Percentiles rank a stretch among this genome's conserved stretches.
Conservation (phyloP, 2,329 filamentous ascomycete genomes). For the Talaromyces atroroseus region DNA sequence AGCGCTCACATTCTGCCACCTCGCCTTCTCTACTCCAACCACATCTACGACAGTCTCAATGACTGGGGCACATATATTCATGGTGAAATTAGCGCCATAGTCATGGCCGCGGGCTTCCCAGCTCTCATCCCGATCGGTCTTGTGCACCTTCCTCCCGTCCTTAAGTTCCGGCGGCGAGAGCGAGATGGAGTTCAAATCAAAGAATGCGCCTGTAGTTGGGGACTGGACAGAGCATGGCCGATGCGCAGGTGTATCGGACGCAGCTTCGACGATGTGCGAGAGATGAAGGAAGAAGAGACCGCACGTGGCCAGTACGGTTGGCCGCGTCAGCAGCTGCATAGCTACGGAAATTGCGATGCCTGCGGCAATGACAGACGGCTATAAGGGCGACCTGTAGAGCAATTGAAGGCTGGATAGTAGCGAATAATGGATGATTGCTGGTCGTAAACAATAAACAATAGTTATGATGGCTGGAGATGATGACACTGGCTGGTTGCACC, state of each 20-base stretch:
- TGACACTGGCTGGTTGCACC: no score
- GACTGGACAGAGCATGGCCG: constrained; percentile 59
- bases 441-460: not conserved
- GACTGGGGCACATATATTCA: constrained; percentile 48
- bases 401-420: not conserved
- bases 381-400: not conserved
- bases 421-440: not conserved
- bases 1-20: constrained; percentile 45
- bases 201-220: constrained; percentile 56
- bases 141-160: constrained; percentile 35
- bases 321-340: constrained; percentile 32
- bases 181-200: constrained; percentile 56
- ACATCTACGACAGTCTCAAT: constrained; percentile 44
- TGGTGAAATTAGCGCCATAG: constrained; percentile 46
- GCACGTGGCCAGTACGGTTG: constrained; percentile 21
- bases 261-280: constrained; percentile 5
- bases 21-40: constrained; percentile 37
- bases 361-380: not conserved
- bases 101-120: constrained; percentile 47
- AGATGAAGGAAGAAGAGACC: constrained; percentile 25
- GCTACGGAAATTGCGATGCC: constrained; percentile 7
- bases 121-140: constrained; percentile 38
- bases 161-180: constrained; percentile 43
- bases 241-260: constrained; percentile 22
- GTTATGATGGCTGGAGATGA: no score